Evolutionary conservation across 257 asterid genomes (phyloP).

Genomic region (Lycium ferocissimum): DNA sequence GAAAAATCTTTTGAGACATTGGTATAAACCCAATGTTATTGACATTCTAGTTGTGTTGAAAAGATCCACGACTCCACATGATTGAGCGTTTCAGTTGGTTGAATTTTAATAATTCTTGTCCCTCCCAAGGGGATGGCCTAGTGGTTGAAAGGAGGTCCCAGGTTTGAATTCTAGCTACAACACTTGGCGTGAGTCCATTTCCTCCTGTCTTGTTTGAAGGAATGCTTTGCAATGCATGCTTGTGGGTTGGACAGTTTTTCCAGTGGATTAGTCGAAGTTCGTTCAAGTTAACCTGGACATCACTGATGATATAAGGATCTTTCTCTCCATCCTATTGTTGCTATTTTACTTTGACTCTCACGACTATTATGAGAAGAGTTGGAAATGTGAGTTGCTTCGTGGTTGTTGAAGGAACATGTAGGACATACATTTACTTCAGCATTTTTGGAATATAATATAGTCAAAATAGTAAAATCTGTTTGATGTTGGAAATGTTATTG

Average conservation of each 20-base stretch:
- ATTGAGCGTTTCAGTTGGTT: neutral
- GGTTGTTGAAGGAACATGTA: constrained; percentile 19
- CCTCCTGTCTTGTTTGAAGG: neutral
- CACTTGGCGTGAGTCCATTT: neutral
- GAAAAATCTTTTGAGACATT: neutral
- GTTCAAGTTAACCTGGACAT: neutral
- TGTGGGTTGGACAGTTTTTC: neutral
- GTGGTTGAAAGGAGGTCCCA: constrained; percentile 11
- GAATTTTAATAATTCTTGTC: neutral
- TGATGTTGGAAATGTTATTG: constrained; percentile 4
- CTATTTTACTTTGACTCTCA: neutral
- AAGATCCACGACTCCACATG: too few species aligned
- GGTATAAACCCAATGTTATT: neutral
- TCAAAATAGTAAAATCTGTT: neutral
- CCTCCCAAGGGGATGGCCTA: neutral
- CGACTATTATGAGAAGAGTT: neutral
- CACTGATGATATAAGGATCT: neutral
- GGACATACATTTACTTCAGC: neutral
- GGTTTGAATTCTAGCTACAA: neutral
- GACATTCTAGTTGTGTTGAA: constrained; percentile 21
- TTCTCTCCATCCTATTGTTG: neutral
- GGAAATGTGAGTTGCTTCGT: neutral
- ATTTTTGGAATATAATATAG: neutral
- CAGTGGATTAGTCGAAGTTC: neutral
- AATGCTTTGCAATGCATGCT: constrained; percentile 7